Evolutionary conservation across 306 rosid genomes (phyloP).

Genomic region (Amphicarpaea edgeworthii): DNA sequence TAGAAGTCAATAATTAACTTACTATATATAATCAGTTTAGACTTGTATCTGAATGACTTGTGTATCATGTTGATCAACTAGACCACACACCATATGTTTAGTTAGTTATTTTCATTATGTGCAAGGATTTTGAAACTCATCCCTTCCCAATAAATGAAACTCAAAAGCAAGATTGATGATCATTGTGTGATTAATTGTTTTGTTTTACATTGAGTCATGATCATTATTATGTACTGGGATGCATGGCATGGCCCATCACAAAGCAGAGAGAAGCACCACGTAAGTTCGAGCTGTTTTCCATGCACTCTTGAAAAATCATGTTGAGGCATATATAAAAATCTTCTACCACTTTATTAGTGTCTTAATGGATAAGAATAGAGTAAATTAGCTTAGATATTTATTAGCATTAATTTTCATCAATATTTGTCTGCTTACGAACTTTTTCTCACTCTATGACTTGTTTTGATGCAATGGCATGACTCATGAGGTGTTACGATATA

Average conservation of each 20-base stretch:
- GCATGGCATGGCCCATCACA: too few species aligned
- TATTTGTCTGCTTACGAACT: not conserved
- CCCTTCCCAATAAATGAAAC: not conserved
- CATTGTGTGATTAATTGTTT: too few species aligned
- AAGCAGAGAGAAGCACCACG: too few species aligned
- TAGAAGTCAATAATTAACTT: too few species aligned
- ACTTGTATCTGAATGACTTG: too few species aligned
- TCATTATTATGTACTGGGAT: too few species aligned
- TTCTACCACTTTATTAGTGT: not conserved
- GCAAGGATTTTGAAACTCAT: not conserved
- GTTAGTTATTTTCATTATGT: too few species aligned
- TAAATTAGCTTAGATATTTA: not conserved
- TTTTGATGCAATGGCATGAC: not conserved
- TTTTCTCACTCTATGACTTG: slow-evolving; percentile 12
- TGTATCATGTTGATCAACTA: too few species aligned
- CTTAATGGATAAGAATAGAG: not conserved
- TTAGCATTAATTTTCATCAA: not conserved
- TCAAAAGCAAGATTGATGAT: not conserved
- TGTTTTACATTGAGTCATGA: too few species aligned
- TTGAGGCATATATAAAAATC: not conserved
- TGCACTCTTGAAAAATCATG: not conserved
- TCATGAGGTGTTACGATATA: not conserved
- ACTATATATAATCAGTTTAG: too few species aligned
- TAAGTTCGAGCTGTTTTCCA: not conserved
- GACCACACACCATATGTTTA: too few species aligned